Conservation (phyloP, 129 eudicot species). For the Pseudognaphalium luteoalbum region DNA sequence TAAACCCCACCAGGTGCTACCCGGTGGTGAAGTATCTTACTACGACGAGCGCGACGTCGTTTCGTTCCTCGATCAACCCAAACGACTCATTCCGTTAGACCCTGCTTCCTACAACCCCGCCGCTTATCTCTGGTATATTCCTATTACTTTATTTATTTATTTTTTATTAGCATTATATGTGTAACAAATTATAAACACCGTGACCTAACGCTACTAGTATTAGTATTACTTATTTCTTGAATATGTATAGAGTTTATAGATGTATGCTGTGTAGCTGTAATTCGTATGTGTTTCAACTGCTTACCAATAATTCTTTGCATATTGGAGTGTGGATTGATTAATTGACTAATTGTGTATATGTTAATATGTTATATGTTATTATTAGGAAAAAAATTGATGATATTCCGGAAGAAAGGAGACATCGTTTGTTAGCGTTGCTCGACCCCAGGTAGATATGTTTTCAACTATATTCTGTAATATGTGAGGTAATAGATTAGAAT, state of each 20-base stretch:
- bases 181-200: not conserved
- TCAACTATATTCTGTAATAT: not conserved
- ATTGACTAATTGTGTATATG: not conserved
- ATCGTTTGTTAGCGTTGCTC: conserved; percentile 53
- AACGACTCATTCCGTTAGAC: conserved; percentile 62
- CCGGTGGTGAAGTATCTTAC: conserved; percentile 41
- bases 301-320: conserved; percentile 4
- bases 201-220: not conserved
- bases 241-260: conserved; percentile 9
- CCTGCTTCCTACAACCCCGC: conserved; percentile 82
- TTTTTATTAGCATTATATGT: not conserved
- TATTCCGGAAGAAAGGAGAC: conserved; percentile 80
- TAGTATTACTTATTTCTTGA: not conserved
- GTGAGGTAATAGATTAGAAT: not conserved
- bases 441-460: conserved; percentile 52
- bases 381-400: conserved; percentile 81
- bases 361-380: conserved; percentile 15
- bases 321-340: not conserved
- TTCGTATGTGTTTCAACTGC: conserved; percentile 2
- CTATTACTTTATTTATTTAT: not conserved
- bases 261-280: conserved; percentile 6
- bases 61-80: conserved; percentile 81
- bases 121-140: conserved; percentile 57
- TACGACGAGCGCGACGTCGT: conserved; percentile 68
- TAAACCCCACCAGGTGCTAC: conserved; percentile 45